Percentiles rank a stretch among this genome's conserved stretches.
Evolutionary conservation across 1,284 basidiomycete species (phyloP).

Genomic region (Sanghuangporus baumii): DNA sequence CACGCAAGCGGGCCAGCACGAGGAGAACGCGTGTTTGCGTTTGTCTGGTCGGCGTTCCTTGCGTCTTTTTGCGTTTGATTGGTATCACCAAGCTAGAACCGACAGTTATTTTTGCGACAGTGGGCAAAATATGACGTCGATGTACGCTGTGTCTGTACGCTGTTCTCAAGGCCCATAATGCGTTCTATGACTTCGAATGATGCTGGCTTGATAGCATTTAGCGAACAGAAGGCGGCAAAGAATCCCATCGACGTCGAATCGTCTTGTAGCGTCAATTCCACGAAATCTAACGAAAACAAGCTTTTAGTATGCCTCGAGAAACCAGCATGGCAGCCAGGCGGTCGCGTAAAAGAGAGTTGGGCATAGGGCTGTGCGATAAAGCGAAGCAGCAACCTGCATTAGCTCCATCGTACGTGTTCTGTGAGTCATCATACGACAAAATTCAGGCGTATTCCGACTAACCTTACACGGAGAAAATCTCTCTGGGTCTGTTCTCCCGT

Average conservation of each 20-base stretch:
- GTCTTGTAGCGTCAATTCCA: neutral
- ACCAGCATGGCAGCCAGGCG: neutral
- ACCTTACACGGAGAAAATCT: neutral
- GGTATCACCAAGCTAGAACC: too few species aligned
- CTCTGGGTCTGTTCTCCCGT: neutral
- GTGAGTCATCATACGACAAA: neutral
- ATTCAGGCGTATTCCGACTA: neutral
- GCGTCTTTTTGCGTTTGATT: neutral
- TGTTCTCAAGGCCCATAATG: neutral
- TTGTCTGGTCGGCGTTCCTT: neutral
- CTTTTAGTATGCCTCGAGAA: neutral
- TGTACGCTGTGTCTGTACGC: too few species aligned
- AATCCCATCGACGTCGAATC: neutral
- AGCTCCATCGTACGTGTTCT: neutral
- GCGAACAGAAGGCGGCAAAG: neutral
- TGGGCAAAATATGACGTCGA: neutral
- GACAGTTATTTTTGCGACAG: too few species aligned
- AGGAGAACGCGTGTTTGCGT: neutral
- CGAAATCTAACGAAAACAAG: neutral
- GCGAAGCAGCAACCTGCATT: neutral
- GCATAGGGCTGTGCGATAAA: neutral
- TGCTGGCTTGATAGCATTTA: neutral
- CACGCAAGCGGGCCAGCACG: neutral
- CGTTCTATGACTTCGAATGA: neutral
- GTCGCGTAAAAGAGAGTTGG: neutral